phyloP scores from a whole-genome alignment of 805 yeast genomes.

The Suhomyces emberorum region DNA sequence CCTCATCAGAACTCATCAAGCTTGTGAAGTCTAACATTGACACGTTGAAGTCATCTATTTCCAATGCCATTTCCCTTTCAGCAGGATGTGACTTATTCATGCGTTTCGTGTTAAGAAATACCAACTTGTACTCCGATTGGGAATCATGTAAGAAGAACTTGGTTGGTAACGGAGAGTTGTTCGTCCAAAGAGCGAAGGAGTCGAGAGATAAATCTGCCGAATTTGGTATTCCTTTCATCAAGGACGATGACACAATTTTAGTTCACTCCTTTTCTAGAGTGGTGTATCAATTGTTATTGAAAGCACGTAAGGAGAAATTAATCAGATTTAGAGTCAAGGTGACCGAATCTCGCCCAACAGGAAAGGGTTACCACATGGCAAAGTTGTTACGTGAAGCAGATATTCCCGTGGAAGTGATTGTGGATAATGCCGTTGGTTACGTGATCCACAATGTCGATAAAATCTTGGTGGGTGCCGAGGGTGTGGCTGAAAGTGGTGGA shows the following conservation, averaged over 20 bases:
- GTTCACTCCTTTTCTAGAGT: constrained; percentile 94
- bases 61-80: constrained; percentile 86
- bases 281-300: constrained; percentile 67
- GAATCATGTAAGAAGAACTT: constrained; percentile 85
- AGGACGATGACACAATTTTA: constrained; percentile 86
- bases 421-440: constrained; percentile 91
- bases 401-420: constrained; percentile 83
- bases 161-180: constrained; percentile 90
- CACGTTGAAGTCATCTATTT: constrained; percentile 70
- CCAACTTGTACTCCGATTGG: constrained; percentile 88
- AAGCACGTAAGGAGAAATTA: constrained; percentile 70
- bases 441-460: constrained; percentile 89
- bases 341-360: constrained; percentile 88
- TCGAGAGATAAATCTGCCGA: constrained; percentile 85
- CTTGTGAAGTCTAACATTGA: constrained; percentile 74
- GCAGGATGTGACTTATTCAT: constrained; percentile 98
- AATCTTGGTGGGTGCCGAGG: constrained; percentile 96
- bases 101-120: constrained; percentile 87
- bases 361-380: constrained; percentile 73
- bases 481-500: constrained; percentile 98
- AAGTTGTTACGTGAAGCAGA: constrained; percentile 61
- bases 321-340: constrained; percentile 86
- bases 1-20: constrained; percentile 88
- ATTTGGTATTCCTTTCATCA: constrained; percentile 81
- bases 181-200: constrained; percentile 87